Conservation (phyloP, 1,284 basidiomycete species). For the Pisolithus thermaeus region DNA sequence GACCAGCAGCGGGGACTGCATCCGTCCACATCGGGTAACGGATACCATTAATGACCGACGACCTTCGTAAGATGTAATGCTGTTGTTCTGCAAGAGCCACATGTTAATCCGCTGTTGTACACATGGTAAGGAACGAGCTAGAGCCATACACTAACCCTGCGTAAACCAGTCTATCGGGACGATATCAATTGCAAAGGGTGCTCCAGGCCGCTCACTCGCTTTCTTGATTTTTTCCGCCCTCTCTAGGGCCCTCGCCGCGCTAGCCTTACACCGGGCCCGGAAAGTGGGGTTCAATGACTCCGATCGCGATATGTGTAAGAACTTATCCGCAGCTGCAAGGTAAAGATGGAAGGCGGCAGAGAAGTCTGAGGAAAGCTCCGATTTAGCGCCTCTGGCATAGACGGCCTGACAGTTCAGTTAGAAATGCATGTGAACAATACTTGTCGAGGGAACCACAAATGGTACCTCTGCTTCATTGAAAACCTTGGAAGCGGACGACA, state of each 20-base stretch:
- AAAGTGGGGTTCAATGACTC: constrained; percentile 28
- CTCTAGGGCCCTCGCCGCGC: constrained; percentile 65
- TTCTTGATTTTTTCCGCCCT: constrained; percentile 86
- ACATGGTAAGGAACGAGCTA: not conserved
- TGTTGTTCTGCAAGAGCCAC: constrained; percentile 53
- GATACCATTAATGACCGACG: constrained; percentile 49
- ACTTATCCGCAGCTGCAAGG: constrained; percentile 62
- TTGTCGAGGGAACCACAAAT: not conserved
- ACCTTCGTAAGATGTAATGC: constrained; percentile 54
- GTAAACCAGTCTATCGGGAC: constrained; percentile 28
- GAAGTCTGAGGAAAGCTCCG: constrained; percentile 62
- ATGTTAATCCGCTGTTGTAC: not conserved
- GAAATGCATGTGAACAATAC: not conserved
- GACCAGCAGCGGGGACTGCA: constrained; percentile 7
- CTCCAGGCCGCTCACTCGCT: constrained; percentile 35
- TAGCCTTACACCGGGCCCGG: constrained; percentile 46
- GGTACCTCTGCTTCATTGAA: constrained; percentile 28
- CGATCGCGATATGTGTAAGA: constrained; percentile 55
- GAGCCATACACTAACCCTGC: constrained; percentile 20
- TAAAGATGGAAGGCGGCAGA: constrained; percentile 70
- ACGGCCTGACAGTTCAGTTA: constrained; percentile 36
- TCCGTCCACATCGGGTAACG: constrained; percentile 53
- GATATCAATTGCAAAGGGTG: constrained; percentile 8
- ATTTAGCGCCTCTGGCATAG: constrained; percentile 60
- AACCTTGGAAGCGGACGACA: constrained; percentile 21